Base-by-base conservation (phyloP, 2,329 filamentous ascomycete species). In the Sporothrix pallida region DNA sequence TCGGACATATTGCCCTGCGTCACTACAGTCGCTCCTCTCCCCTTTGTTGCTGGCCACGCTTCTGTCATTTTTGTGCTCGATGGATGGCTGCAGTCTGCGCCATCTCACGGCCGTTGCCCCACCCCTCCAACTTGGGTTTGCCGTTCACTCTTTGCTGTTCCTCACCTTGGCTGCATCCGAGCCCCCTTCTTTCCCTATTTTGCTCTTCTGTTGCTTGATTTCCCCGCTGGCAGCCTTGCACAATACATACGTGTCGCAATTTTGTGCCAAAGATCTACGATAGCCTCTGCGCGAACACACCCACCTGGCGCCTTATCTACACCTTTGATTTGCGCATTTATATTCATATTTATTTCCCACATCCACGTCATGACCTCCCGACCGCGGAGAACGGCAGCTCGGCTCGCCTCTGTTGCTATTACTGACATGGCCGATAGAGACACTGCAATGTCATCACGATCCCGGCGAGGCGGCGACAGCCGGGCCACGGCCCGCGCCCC, bases 371-470 rank as follows among this genome's bases (percentile, higher is more conserved):
- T 87, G 86, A 77, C 84, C 63, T 82, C 83, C 46, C 84, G 86
- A 74, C 86, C 86, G 58, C 85, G 84, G 73, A 82, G 84, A 77
- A 84, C 83, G 63, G 84, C 84, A 31, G 84, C 84, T 77, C 83
- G 85, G 76, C 82, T 81, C 79, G 84, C 84, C 71, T 84, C 81
- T 52, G 80, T 80, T 56, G 83, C 83, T 76, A 86, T 86, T 74
- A 85, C 84, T 85, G 83, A 86, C 83, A 83, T 86, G 80, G 84
- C 83, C 78, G 84, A 86, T 75, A 86, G 83, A 82, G 84, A 86
- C 77, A 81, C 81, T 52, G 78, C 79, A 79, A 88, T 88, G 86
- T 86, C 87, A 69, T 81, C 83, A 74, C 80, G 82, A 75, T 84
- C 86, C 72, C 84, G 87, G 78, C 84, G 87, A 77, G 84, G 85